These are phyloP conservation scores for Fraxinus xanthoxyloides DNA, from an alignment of 305 asterid genomes.

Conservation along the genomic window DNA sequence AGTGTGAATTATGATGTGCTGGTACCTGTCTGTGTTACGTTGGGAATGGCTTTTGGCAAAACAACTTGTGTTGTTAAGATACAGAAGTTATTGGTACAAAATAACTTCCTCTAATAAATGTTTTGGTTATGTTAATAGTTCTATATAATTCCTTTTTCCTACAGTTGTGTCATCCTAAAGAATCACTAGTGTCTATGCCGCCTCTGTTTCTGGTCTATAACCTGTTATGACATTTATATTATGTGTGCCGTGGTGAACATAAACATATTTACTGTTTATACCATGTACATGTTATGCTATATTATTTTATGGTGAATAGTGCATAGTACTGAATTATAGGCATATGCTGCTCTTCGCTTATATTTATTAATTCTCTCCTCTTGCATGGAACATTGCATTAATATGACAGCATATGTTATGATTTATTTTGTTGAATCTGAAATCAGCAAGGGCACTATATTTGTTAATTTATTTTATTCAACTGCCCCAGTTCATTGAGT, in stretches of 20 bases:
- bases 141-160: background rate
- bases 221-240: background rate
- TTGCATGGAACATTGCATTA: background rate
- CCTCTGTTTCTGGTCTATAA: background rate
- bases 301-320: background rate
- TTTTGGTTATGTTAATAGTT: background rate
- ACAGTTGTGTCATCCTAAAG: background rate
- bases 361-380: background rate
- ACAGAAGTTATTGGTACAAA: background rate
- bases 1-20: background rate
- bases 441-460: background rate
- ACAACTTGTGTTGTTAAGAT: background rate
- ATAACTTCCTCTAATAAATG: background rate
- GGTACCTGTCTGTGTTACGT: background rate
- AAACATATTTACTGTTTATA: background rate
- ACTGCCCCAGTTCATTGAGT: background rate
- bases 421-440: background rate
- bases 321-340: background rate
- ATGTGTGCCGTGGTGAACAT: background rate
- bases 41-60: background rate
- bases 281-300: background rate
- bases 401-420: background rate
- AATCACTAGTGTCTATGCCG: background rate
- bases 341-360: background rate
- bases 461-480: background rate